These are phyloP conservation scores for Botryotinia narcissicola DNA, from an alignment of 2,329 filamentous ascomycete genomes.

Conservation along the genomic window DNA sequence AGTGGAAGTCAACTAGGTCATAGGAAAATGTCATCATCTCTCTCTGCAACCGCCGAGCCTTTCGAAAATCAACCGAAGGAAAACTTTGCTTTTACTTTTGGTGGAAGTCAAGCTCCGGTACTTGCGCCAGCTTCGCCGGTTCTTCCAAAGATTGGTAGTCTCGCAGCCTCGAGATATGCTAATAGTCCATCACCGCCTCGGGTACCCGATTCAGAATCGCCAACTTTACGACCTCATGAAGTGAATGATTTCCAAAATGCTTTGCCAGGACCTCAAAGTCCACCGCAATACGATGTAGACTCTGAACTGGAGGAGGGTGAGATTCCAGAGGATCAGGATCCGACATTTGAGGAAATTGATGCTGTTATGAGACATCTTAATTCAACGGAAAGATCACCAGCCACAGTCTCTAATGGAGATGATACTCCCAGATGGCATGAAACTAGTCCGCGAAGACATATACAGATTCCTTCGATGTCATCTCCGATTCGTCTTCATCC, in stretches of 20 bases:
- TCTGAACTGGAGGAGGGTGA: constrained; percentile 22
- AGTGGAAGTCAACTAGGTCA: constrained; percentile 27
- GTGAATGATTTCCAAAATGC: constrained; percentile 32
- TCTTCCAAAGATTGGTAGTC: constrained; percentile 22
- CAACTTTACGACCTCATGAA: constrained; percentile 28
- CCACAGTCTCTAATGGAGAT: constrained; percentile 17
- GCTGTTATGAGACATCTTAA: constrained; percentile 87
- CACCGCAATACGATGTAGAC: constrained; percentile 22
- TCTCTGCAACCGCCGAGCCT: constrained; percentile 69
- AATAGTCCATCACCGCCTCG: constrained; percentile 34
- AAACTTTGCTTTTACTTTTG: constrained; percentile 33
- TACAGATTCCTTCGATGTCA: constrained; percentile 44
- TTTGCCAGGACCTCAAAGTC: constrained; percentile 30
- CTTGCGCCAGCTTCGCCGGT: constrained; percentile 16
- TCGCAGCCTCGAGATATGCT: constrained; percentile 36
- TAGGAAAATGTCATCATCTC: constrained; percentile 51
- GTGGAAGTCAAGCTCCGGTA: constrained; percentile 20
- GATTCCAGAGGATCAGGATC: constrained; percentile 24
- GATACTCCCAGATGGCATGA: constrained; percentile 48
- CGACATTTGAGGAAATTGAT: constrained; percentile 80
- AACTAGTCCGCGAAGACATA: constrained; percentile 43
- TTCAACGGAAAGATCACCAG: constrained; percentile 62
- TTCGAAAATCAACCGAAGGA: constrained; percentile 49
- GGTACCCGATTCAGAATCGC: constrained; percentile 16
- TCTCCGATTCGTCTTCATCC: constrained; percentile 55